phyloP scores from a whole-genome alignment of 1,284 basidiomycete genomes.

The Moniliella sp. region DNA sequence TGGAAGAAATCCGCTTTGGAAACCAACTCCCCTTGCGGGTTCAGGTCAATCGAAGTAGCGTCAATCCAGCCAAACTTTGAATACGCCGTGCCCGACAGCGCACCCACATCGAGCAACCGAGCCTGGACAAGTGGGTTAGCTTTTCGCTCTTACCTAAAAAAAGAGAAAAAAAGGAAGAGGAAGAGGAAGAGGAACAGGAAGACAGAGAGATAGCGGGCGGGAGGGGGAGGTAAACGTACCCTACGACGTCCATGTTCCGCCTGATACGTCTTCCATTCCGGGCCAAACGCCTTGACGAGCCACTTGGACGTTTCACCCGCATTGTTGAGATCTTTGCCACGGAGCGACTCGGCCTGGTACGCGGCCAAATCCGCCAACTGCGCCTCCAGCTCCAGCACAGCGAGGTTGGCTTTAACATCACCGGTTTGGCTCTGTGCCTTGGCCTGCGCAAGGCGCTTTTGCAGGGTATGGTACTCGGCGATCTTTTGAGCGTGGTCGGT shows the following conservation, averaged over 20 bases:
- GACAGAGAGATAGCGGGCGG: too few relatives aligned
- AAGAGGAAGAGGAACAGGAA: not conserved
- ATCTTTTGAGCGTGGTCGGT: not conserved
- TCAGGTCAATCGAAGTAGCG: conserved; percentile 34
- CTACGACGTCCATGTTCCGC: conserved; percentile 4
- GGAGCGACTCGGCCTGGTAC: conserved; percentile 21
- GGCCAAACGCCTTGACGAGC: conserved; percentile 13
- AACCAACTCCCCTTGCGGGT: conserved; percentile 32
- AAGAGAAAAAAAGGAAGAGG: not conserved
- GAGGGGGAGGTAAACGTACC: conserved; percentile 2
- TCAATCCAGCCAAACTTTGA: conserved; percentile 29
- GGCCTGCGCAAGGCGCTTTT: conserved; percentile 23
- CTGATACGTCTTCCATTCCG: not conserved
- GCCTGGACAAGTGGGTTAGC: conserved; percentile 1
- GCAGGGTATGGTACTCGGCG: conserved; percentile 16
- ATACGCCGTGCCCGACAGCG: conserved; percentile 34
- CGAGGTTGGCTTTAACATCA: conserved; percentile 8
- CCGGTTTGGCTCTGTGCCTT: conserved; percentile 8
- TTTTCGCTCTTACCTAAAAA: not conserved
- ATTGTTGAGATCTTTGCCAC: conserved; percentile 5
- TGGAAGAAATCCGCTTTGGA: conserved; percentile 34
- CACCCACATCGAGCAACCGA: conserved; percentile 36
- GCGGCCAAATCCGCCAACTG: conserved; percentile 17
- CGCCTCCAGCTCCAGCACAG: conserved; percentile 1
- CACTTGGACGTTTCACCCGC: conserved; percentile 20